Conservation (phyloP, 192 early-diverging fungal genomes). For the Rhizophagus clarus region DNA sequence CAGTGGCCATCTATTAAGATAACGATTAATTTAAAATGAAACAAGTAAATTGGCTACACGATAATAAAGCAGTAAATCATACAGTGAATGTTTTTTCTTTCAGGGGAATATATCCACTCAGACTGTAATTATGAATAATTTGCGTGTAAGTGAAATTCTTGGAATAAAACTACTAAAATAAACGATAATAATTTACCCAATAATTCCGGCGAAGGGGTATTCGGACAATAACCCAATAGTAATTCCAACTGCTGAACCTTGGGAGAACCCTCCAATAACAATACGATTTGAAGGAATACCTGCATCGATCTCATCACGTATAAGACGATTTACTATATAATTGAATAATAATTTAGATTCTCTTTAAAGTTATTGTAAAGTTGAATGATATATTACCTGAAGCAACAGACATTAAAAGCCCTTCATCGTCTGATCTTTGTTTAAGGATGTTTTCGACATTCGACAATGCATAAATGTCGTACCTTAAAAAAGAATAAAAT, state of each 20-base stretch:
- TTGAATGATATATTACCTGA: neutral
- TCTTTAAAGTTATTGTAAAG: neutral
- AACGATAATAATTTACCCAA: conserved; percentile 16
- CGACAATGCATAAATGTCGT: conserved; percentile 17
- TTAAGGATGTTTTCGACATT: conserved; percentile 73
- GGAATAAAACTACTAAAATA: neutral
- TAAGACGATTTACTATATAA: conserved; percentile 22
- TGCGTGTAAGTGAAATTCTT: conserved; percentile 38
- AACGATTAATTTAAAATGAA: neutral
- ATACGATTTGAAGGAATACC: conserved; percentile 84
- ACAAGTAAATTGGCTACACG: neutral
- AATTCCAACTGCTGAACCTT: conserved; percentile 81
- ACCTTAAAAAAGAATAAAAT: conserved; percentile 20
- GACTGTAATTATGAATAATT: conserved; percentile 33
- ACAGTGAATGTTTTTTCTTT: conserved; percentile 48
- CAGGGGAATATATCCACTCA: conserved; percentile 83
- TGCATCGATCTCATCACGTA: conserved; percentile 73
- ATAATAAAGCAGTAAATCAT: conserved; percentile 20
- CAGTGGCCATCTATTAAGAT: conserved; percentile 45
- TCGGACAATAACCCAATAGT: conserved; percentile 72
- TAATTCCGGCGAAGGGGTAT: conserved; percentile 48
- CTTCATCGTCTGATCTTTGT: conserved; percentile 35
- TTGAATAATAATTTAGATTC: neutral
- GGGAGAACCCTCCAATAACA: conserved; percentile 93
- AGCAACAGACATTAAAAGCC: neutral